Evolutionary conservation across 129 eudicot genomes (phyloP), one percentile per base, ranked within the genome.

Genomic region (Tagetes erecta): DNA sequence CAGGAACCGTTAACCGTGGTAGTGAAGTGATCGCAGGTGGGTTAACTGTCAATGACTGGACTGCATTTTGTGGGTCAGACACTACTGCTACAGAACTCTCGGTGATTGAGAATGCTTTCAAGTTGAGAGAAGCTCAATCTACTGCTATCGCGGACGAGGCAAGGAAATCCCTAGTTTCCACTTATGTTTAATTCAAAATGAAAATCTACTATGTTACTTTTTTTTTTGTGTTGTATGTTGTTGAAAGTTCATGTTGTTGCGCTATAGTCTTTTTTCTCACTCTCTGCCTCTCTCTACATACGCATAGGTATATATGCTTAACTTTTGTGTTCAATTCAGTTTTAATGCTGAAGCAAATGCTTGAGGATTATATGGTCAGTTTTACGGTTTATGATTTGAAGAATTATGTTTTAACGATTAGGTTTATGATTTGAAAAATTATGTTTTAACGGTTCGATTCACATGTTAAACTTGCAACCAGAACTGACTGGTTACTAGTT

Each of bases 1-100:
- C 97, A 2, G 97, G 97, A 20, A 94, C 99, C 1, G 99, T 94
- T 74, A 94, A 94, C 78, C 96, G 97, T 31, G 99, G 99, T 39
- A 94, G 97, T 64, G 99, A 88, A 59, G 97, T 90, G 12, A 84
- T 94, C 38, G 96, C 84, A 27, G 99, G 91, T 51, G 99, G 99
- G n/a, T 63, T 94, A 78, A 84, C 81, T 3, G 99, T 91, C 10
- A 94, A 94, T 34, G 99, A 94, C 79, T 94, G 99, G 99, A 90
- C 96, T 0, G 96, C 97, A 0, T 94, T 94, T 80, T 90, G 97
- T 75, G 99, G 99, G 0, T 86, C 94, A 0, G 97, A 91, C 77
- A 94, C 99, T 0, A 91, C 99, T 20, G 97, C 97, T 34, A 94
- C 98, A 4, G 97, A 94, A 70, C 64, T 94, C 30, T 86, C 97